phyloP scores from a whole-genome alignment of 2,329 filamentous ascomycete genomes.

The Fusarium sp. region DNA sequence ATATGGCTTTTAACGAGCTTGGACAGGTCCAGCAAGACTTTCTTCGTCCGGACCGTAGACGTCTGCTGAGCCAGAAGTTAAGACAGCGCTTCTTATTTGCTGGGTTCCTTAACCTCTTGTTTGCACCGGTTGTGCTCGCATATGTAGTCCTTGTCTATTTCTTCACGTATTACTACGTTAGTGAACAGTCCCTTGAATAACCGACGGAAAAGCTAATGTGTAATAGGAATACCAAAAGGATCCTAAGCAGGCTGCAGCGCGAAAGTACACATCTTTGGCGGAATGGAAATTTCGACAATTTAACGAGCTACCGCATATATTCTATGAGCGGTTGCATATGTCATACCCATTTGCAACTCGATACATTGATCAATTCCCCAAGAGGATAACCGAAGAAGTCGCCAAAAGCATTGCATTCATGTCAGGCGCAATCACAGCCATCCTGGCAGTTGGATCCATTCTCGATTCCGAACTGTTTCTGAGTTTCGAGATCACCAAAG shows the following conservation, averaged over 20 bases:
- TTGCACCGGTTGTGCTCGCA: slow-evolving; percentile 86
- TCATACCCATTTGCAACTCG: slow-evolving; percentile 92
- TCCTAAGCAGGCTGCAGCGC: slow-evolving; percentile 80
- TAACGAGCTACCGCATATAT: slow-evolving; percentile 94
- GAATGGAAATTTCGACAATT: slow-evolving; percentile 99
- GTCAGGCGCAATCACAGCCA: slow-evolving; percentile 84
- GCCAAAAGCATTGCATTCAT: slow-evolving; percentile 89
- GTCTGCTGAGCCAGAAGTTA: slow-evolving; percentile 80
- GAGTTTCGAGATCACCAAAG: slow-evolving; percentile 89
- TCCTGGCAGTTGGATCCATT: slow-evolving; percentile 85
- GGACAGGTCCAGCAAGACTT: slow-evolving; percentile 90
- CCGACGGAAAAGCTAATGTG: slow-evolving; percentile 5
- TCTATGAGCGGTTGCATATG: slow-evolving; percentile 90
- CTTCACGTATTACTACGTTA: slow-evolving; percentile 91
- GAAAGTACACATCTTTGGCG: slow-evolving; percentile 91
- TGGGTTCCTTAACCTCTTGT: slow-evolving; percentile 85
- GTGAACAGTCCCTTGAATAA: slow-evolving; percentile 41
- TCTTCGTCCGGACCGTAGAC: slow-evolving; percentile 83
- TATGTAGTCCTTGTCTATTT: slow-evolving; percentile 92
- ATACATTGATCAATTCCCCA: slow-evolving; percentile 96
- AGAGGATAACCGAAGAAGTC: slow-evolving; percentile 89
- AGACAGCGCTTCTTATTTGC: slow-evolving; percentile 83
- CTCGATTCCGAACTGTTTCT: slow-evolving; percentile 91
- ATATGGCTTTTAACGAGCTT: slow-evolving; percentile 91
- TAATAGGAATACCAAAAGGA: slow-evolving; percentile 92